phyloP scores from a whole-genome alignment of 2,329 filamentous ascomycete genomes.

The Aurifilum marmelostoma region DNA sequence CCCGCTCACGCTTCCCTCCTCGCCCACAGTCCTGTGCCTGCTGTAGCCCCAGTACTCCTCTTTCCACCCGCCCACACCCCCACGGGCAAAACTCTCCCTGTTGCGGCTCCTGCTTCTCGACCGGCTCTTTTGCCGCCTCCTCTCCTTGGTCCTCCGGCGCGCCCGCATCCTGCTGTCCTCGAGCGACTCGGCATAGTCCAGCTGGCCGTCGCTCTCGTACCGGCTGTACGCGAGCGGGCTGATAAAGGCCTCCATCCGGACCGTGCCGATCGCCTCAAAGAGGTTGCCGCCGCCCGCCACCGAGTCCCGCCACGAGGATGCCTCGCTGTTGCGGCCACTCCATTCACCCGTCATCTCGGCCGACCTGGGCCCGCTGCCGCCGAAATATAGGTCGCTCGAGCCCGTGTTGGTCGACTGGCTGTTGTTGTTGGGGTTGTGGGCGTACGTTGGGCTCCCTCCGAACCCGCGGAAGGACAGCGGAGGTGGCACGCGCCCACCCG shows the following conservation, averaged over 20 bases:
- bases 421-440: conserved; percentile 55
- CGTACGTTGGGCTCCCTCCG: conserved; percentile 55
- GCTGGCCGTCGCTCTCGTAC: conserved; percentile 37
- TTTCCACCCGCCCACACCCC: conserved; percentile 36
- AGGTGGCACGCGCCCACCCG: conserved; percentile 72
- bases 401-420: conserved; percentile 44
- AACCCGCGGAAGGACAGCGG: conserved; percentile 79
- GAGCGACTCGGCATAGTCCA: conserved; percentile 51
- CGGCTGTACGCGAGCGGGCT: conserved; percentile 58
- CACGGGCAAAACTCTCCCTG: conserved; percentile 51
- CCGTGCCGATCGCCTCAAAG: conserved; percentile 86
- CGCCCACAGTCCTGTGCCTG: conserved; percentile 6
- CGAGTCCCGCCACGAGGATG: conserved; percentile 45
- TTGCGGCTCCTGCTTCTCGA: conserved; percentile 54
- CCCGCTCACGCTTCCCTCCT: conserved; percentile 40
- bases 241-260: conserved; percentile 98
- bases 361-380: conserved; percentile 27
- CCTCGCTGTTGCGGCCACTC: conserved; percentile 54
- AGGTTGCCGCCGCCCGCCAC: conserved; percentile 55
- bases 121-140: conserved; percentile 46
- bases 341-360: conserved; percentile 34
- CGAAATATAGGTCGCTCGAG: conserved; percentile 45
- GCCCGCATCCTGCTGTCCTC: conserved; percentile 52
- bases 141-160: conserved; percentile 59
- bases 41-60: conserved; percentile 37